Evolutionary conservation across 1,284 basidiomycete genomes (phyloP), one percentile per base, ranked within the genome.

Genomic region (Austroboletus niveus): DNA sequence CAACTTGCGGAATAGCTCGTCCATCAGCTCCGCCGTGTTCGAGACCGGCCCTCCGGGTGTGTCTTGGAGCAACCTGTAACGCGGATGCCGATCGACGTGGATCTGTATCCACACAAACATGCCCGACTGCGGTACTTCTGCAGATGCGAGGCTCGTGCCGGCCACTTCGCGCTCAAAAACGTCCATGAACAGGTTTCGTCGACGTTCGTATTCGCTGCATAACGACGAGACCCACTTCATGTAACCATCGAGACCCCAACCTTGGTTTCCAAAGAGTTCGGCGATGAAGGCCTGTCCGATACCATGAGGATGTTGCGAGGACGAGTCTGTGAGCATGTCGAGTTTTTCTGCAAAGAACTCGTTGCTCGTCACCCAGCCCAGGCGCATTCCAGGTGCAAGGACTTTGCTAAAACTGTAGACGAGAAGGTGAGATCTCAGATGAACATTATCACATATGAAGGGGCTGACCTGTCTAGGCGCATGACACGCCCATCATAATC

Each of bases 401-500:
- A 80, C 78, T 69, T 77, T 59, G 40, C 59, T 57, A 20, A 62
- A 58, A 48, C 65, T 70, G 30, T 47, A 17, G 29, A 29, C 20
- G 42, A 9, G 8, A 12, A 3, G 38, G 29, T 55, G n/a, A 52
- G 49, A 40, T 39, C 22, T 14, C 4, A 30, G 30, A 40, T 75
- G 47, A 68, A 10, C 51, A 78, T 77, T 10, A 75, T 36, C 42
- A 1, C 2, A 20, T 3, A 22, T 15, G 20, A 24, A 30, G 9
- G 5, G 14, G 53, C 66, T 36, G 14, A 55, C 68, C 65, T 76
- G 58, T 81, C 80, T 29, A 82, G 57, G 8, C 81, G 76, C 49
- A 83, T 72, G 22, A 83, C 81, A 15, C 81, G 74, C 3, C 80
- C 81, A 58, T 83, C 75, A 22, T 73, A 72, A 57, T 83, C 81